A percentile compares a stretch with the other conserved stretches of the same genome.
phyloP scores from a whole-genome alignment of 192 early-diverging fungal species.

The Coemansia sp. region DNA sequence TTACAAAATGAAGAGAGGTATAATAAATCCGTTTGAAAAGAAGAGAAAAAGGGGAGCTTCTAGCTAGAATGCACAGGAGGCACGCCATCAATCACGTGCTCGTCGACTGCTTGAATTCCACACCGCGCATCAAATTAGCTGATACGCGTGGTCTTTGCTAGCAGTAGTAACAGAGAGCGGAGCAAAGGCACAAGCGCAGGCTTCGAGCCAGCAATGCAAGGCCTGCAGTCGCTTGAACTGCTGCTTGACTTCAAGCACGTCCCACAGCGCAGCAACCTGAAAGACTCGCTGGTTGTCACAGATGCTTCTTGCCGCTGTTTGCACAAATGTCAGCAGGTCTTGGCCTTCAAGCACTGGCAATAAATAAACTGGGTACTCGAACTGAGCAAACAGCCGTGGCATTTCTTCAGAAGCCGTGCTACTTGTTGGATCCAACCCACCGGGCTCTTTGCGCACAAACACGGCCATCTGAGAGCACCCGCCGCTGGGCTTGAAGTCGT shows the following conservation, averaged over 20 bases:
- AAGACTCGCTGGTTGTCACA: conserved; percentile 12
- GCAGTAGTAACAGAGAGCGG: too few relatives aligned
- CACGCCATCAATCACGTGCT: too few relatives aligned
- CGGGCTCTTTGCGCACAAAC: conserved; percentile 42
- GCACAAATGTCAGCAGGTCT: conserved; percentile 39
- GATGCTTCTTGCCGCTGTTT: conserved; percentile 10
- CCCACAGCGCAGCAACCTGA: conserved; percentile 46
- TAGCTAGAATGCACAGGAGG: neutral
- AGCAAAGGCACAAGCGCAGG: neutral
- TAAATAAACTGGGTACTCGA: conserved; percentile 58
- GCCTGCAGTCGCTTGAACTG: conserved; percentile 47
- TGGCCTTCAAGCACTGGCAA: conserved; percentile 27
- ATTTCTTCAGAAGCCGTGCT: conserved; percentile 7
- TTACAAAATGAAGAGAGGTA: too few relatives aligned
- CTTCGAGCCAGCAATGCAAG: conserved; percentile 36
- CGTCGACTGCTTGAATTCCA: too few relatives aligned
- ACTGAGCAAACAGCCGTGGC: conserved; percentile 33
- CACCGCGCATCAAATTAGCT: too few relatives aligned
- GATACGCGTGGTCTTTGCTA: too few relatives aligned
- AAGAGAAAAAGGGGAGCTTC: too few relatives aligned
- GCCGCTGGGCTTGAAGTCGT: conserved; percentile 47
- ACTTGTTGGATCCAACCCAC: neutral
- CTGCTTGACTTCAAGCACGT: conserved; percentile 46
- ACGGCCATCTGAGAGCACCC: conserved; percentile 76
- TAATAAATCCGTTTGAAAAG: too few relatives aligned